These are phyloP conservation scores for Lyophyllum shimeji DNA, from an alignment of 768 basidiomycete species.

Conservation along the genomic window DNA sequence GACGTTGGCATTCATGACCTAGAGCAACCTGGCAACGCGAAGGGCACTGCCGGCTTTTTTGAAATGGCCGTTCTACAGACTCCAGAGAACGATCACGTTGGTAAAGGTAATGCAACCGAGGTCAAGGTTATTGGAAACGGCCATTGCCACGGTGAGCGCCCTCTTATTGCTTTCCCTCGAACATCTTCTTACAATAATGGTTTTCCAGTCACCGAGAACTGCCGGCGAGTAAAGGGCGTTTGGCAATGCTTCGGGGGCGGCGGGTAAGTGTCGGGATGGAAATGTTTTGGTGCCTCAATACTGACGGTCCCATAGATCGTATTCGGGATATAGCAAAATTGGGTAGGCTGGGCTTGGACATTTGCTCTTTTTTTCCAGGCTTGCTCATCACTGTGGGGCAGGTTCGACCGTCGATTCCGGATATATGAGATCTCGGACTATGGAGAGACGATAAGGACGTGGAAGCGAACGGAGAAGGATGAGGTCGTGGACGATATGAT, in stretches of 20 bases:
- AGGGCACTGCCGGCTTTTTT: conserved; percentile 80
- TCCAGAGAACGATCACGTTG: conserved; percentile 65
- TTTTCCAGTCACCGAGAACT: conserved; percentile 79
- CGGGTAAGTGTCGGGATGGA: conserved; percentile 46
- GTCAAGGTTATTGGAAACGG: conserved; percentile 91
- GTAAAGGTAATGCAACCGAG: conserved; percentile 51
- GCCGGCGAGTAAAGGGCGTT: conserved; percentile 78
- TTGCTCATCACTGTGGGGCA: conserved; percentile 25
- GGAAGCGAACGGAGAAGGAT: conserved; percentile 78
- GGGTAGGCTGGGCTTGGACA: conserved; percentile 47
- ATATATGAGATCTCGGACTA: conserved; percentile 86
- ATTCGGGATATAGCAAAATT: conserved; percentile 77
- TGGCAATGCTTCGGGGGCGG: conserved; percentile 94
- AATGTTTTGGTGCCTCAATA: background rate
- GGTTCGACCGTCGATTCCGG: conserved; percentile 90
- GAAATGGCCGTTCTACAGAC: conserved; percentile 75
- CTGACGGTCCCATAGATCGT: conserved; percentile 49
- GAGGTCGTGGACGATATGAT: conserved; percentile 64
- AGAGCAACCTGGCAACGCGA: conserved; percentile 62
- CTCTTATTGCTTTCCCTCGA: background rate
- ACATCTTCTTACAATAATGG: background rate
- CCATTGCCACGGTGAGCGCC: conserved; percentile 74
- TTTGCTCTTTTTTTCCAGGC: background rate
- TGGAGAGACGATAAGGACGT: conserved; percentile 89
- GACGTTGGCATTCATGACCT: conserved; percentile 66